Conservation (phyloP, 202 grass and related monocot genomes). For the Digitaria exilis region DNA sequence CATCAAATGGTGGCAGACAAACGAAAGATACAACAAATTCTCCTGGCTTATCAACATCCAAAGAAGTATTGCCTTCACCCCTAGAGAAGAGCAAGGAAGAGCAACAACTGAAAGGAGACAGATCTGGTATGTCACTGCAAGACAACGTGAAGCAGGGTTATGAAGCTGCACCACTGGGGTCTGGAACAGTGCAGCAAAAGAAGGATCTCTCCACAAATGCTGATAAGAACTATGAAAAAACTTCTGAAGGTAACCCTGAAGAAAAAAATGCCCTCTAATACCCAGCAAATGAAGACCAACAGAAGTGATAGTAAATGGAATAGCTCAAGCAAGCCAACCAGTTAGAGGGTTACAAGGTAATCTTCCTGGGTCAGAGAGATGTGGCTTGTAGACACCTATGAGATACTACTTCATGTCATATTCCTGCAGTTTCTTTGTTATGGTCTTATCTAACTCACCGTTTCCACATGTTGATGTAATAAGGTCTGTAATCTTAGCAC, state of each 20-base stretch:
- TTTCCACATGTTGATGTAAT: conserved; percentile 36
- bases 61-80: conserved; percentile 30
- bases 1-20: conserved; percentile 28
- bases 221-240: conserved; percentile 32
- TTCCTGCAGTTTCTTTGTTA: not conserved
- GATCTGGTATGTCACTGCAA: conserved; percentile 22
- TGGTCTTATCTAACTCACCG: conserved; percentile 10
- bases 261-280: conserved; percentile 1
- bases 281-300: conserved; percentile 16
- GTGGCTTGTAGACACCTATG: not conserved
- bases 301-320: conserved; percentile 29
- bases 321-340: conserved; percentile 37
- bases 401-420: conserved; percentile 7
- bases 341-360: conserved; percentile 22
- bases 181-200: conserved; percentile 19
- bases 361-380: conserved; percentile 20
- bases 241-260: conserved; percentile 18
- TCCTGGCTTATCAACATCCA: conserved; percentile 19
- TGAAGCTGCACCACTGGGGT: not conserved
- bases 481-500: conserved; percentile 46
- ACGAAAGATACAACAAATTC: conserved; percentile 3
- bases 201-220: not conserved
- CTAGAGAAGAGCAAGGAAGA: conserved; percentile 18
- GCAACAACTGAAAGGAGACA: conserved; percentile 38
- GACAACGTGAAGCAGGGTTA: conserved; percentile 25